A percentile compares a stretch with the other conserved stretches of the same genome.
Conservation (phyloP, 768 basidiomycete species). For the Termitomyces sp. region DNA sequence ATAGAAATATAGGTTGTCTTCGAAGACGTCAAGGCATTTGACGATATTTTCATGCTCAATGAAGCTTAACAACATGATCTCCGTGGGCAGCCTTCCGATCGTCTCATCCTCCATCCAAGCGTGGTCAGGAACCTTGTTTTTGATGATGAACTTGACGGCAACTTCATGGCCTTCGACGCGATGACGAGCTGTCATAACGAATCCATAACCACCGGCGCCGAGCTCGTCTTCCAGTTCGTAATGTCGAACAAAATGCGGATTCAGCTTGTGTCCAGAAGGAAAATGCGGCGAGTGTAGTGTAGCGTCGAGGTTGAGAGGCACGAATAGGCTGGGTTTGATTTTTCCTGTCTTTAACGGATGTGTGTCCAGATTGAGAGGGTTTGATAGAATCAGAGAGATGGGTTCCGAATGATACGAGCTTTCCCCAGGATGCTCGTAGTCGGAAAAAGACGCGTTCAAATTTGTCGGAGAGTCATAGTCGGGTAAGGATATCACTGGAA, state of each 20-base stretch:
- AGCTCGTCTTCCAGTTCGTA: conserved; percentile 75
- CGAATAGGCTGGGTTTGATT: conserved; percentile 11
- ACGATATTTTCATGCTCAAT: conserved; percentile 82
- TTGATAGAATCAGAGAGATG: conserved; percentile 6
- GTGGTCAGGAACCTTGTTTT: conserved; percentile 59
- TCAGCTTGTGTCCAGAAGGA: conserved; percentile 56
- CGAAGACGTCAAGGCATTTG: conserved; percentile 78
- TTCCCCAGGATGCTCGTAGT: conserved; percentile 10
- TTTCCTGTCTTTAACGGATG: conserved; percentile 6
- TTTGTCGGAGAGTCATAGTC: conserved; percentile 13
- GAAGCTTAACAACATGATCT: conserved; percentile 72
- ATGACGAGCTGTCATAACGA: conserved; percentile 85
- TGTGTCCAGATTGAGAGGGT: conserved; percentile 12
- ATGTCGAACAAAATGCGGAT: conserved; percentile 52
- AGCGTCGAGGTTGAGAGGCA: conserved; percentile 30
- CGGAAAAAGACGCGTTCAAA: conserved; percentile 11
- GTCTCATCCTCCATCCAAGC: conserved; percentile 64
- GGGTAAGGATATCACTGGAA: conserved; percentile 10
- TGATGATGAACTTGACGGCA: conserved; percentile 94
- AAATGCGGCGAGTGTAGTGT: conserved; percentile 43
- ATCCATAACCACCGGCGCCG: conserved; percentile 91
- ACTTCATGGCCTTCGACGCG: conserved; percentile 62
- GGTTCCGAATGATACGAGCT: conserved; percentile 2
- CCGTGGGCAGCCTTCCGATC: conserved; percentile 69
- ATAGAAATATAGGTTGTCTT: conserved; percentile 84